These are phyloP conservation scores for Endotrypanum monterogeii DNA, from an alignment of 208 protist genomes.

Conservation along the genomic window DNA sequence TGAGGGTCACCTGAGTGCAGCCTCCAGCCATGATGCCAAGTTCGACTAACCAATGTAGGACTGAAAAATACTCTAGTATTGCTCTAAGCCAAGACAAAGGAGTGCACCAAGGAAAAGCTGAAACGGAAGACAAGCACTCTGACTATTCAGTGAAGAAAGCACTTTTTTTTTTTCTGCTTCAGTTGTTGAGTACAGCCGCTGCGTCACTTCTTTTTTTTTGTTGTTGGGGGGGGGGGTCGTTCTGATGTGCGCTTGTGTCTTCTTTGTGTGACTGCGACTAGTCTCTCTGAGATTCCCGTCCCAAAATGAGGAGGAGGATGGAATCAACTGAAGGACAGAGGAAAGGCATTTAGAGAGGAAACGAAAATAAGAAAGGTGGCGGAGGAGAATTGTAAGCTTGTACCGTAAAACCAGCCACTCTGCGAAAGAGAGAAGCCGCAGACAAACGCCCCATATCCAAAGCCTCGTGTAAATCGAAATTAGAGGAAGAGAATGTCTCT, in stretches of 20 bases:
- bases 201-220: not conserved
- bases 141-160: not conserved
- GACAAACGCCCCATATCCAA: too few species aligned
- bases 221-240: not conserved
- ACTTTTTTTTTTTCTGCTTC: not conserved
- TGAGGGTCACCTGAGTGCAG: conserved; percentile 41
- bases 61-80: not conserved
- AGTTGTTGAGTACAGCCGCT: not conserved
- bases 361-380: too few species aligned
- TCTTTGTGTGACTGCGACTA: not conserved
- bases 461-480: too few species aligned
- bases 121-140: not conserved
- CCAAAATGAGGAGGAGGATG: too few species aligned
- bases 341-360: too few species aligned
- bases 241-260: not conserved
- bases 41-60: not conserved
- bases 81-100: not conserved
- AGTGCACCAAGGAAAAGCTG: not conserved
- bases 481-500: not conserved
- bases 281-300: too few species aligned
- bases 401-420: too few species aligned
- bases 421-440: too few species aligned
- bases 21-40: conserved; percentile 16
- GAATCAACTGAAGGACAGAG: too few species aligned
- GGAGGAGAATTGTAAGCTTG: too few species aligned